Conservation (phyloP, 2,329 filamentous ascomycete genomes). For the Cadophora sp. region DNA sequence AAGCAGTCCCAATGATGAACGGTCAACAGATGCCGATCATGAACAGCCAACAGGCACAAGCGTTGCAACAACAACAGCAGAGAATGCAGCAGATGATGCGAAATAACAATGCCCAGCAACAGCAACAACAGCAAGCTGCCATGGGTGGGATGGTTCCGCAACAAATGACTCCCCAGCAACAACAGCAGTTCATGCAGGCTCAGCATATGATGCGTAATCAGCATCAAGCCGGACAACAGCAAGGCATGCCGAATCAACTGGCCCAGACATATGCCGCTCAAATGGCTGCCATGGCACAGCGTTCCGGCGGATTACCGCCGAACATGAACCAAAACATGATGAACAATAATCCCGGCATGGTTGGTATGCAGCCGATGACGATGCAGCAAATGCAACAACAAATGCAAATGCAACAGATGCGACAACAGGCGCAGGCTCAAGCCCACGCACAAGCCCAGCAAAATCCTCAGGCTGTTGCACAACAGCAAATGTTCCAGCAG, state of each 20-base stretch:
- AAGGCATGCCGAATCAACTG: conserved; percentile 33
- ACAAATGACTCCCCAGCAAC: conserved; percentile 40
- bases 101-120: conserved; percentile 38
- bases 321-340: conserved; percentile 42
- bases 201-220: conserved; percentile 25
- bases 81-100: conserved; percentile 44
- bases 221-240: conserved; percentile 41
- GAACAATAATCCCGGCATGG: conserved; percentile 46
- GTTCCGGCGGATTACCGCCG: conserved; percentile 32
- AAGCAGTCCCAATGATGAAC: conserved; percentile 62
- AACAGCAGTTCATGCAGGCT: conserved; percentile 19
- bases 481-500: conserved; percentile 36
- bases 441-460: conserved; percentile 40
- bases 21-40: conserved; percentile 37
- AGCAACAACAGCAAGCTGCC: conserved; percentile 37
- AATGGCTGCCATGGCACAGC: conserved; percentile 34
- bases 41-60: conserved; percentile 44
- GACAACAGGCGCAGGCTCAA: conserved; percentile 44
- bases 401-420: conserved; percentile 28
- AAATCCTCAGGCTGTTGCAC: conserved; percentile 30
- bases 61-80: conserved; percentile 37
- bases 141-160: conserved; percentile 49
- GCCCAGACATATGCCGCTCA: conserved; percentile 35
- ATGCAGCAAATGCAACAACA: conserved; percentile 40
- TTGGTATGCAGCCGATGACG: conserved; percentile 49